Evolutionary conservation across 345 rosid species (phyloP).

Genomic region (Excoecaria cochinchinensis): DNA sequence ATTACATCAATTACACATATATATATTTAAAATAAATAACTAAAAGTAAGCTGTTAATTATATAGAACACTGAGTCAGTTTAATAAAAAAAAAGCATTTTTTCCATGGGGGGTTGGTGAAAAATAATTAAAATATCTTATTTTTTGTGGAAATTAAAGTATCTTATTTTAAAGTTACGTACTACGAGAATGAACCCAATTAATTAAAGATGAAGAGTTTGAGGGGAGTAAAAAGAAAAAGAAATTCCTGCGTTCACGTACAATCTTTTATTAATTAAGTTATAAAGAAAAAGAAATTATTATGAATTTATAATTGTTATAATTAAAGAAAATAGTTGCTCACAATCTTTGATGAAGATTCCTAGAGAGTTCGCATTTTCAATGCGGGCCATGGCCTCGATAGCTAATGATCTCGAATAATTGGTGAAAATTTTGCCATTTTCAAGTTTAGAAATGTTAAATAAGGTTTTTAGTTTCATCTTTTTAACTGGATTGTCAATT

Average conservation of each 20-base stretch:
- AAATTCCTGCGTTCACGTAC: conserved; percentile 3
- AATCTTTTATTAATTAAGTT: too few species aligned
- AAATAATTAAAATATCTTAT: too few species aligned
- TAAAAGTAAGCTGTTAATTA: too few species aligned
- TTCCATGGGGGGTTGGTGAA: too few species aligned
- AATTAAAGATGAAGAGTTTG: neutral
- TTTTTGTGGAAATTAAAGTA: too few species aligned
- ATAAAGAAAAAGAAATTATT: conserved; percentile 4
- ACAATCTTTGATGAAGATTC: conserved; percentile 33
- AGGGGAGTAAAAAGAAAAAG: neutral
- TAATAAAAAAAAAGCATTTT: too few species aligned
- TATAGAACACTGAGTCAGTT: too few species aligned
- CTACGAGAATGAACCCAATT: neutral
- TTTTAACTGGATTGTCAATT: too few species aligned
- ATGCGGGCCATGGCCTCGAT: conserved; percentile 29
- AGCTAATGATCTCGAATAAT: conserved; percentile 32
- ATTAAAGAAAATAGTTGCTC: conserved; percentile 3
- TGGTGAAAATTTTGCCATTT: neutral
- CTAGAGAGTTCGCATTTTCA: conserved; percentile 24
- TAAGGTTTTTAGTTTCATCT: neutral
- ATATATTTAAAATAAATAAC: too few species aligned
- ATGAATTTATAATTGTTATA: neutral
- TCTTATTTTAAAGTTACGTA: too few species aligned
- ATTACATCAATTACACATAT: too few species aligned
- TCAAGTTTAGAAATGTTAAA: neutral